Base-by-base conservation (phyloP, 116 monocot genomes). In the Iris pallida region DNA sequence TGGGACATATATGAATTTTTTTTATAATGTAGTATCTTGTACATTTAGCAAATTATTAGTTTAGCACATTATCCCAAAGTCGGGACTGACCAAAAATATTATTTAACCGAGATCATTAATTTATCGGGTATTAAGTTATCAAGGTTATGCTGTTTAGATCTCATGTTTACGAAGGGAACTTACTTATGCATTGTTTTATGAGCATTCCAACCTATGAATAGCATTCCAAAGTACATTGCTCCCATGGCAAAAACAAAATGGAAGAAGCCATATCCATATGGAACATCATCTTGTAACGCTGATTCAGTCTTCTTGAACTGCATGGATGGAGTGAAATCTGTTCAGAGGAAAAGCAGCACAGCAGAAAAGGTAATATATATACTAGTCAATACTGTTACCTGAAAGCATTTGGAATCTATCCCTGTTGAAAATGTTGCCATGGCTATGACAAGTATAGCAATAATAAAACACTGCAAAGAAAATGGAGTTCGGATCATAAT, bases 171-270 rank as follows among this genome's bases (percentile, higher is more conserved):
- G 30, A 30, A 30, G 30, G 30, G 30, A 63, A 49, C 76, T 82
- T 77, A 95, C 97, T 81, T 92, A 56, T 61, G 59, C 81, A 90
- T 86, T 42, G 74, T 78, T 46, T 90, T 82, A 49, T 89, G 80
- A 9, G 54, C 63, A 73, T 90, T 85, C 92, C 97, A 97, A 54
- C 92, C 85, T 15, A 92, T 66, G 71, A 97, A 87, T 13, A 97
- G 68, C 92, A 97, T 97, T 9, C 79, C 97, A 46, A 97, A 90
- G 76, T 97, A 97, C 83, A 90, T 85, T 3, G 90, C 81, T 8
- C 87, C 97, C 87, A 90, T 82, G 53, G 90, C 81, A 61, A 97
- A 90, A 16, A 97, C 92, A 51, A 97, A 90, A 75, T 97, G 92
- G 72, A 97, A 92, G 65, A 97, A 97, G 14, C 97, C 92, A 47